Evolutionary conservation across 1,139 yeast genomes (phyloP).

Genomic region (Taphrina pruni): DNA sequence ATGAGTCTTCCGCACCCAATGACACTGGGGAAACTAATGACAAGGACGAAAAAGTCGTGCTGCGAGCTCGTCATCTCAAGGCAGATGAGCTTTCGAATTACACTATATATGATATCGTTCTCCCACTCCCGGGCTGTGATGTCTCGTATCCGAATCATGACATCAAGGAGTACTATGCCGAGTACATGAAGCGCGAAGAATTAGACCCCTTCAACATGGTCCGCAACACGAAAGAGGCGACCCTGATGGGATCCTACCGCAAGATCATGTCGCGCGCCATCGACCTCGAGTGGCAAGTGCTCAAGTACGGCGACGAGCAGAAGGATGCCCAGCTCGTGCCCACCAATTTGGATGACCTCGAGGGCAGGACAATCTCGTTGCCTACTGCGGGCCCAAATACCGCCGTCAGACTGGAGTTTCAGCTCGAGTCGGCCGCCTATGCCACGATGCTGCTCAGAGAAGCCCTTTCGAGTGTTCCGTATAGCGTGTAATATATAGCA

Average conservation of each 20-base stretch:
- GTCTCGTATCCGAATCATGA: conserved; percentile 78
- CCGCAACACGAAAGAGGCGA: conserved; percentile 83
- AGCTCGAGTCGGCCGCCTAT: conserved; percentile 83
- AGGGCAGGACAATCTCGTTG: conserved; percentile 47
- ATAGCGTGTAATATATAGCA: conserved; percentile 17
- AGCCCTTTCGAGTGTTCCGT: conserved; percentile 40
- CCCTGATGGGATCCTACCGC: conserved; percentile 90
- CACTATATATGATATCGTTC: conserved; percentile 78
- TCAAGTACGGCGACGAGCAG: conserved; percentile 65
- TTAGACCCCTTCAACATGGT: conserved; percentile 85
- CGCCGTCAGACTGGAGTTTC: conserved; percentile 73
- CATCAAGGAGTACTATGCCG: conserved; percentile 68
- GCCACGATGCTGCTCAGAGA: conserved; percentile 90
- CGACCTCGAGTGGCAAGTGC: conserved; percentile 66
- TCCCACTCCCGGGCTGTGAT: conserved; percentile 95
- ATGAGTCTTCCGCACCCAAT: conserved; percentile 39
- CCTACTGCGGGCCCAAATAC: conserved; percentile 44
- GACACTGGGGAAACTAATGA: conserved; percentile 45
- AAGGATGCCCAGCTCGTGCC: conserved; percentile 66
- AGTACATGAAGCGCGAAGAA: conserved; percentile 77
- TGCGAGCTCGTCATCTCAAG: conserved; percentile 67
- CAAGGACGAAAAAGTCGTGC: conserved; percentile 46
- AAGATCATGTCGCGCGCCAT: conserved; percentile 71
- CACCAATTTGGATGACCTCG: conserved; percentile 77
- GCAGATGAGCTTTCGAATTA: conserved; percentile 65